Conservation (phyloP, 371 early-diverging fungal genomes). For the Choanephora cucurbitarum region DNA sequence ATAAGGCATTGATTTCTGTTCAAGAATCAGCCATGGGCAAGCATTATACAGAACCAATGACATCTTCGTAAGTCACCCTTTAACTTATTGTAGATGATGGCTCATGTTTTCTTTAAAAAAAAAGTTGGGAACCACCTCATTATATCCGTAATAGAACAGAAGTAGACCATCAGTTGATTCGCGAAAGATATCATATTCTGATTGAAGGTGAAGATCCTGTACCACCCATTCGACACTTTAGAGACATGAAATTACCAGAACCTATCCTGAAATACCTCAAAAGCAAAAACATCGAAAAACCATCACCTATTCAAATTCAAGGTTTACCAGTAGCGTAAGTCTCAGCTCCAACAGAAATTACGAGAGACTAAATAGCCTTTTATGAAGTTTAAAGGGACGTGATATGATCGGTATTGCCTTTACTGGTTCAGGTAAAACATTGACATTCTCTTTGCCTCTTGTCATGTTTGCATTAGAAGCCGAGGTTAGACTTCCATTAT, state of each 20-base stretch:
- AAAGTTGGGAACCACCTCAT: constrained; percentile 88
- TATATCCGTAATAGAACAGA: constrained; percentile 61
- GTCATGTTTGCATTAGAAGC: constrained; percentile 82
- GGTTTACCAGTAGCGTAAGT: constrained; percentile 77
- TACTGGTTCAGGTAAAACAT: constrained; percentile 99
- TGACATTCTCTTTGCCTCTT: constrained; percentile 93
- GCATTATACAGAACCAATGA: constrained; percentile 84
- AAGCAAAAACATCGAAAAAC: constrained; percentile 80
- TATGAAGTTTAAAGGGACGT: constrained; percentile 66
- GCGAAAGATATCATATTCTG: constrained; percentile 72
- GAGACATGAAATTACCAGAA: constrained; percentile 77
- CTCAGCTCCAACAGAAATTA: no score
- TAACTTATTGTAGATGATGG: no score
- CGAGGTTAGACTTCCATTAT: constrained; percentile 75
- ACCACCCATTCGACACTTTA: constrained; percentile 74
- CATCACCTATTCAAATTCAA: constrained; percentile 98
- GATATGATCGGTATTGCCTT: constrained; percentile 97
- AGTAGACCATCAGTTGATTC: constrained; percentile 53
- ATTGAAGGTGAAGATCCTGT: constrained; percentile 76
- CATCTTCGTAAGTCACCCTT: constrained; percentile 56
- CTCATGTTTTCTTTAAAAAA: no score
- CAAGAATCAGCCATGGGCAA: constrained; percentile 88
- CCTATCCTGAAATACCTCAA: constrained; percentile 82
- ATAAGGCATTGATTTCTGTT: constrained; percentile 82
- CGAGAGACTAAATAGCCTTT: no score